Evolutionary conservation across 495 filamentous ascomycete genomes (phyloP), one percentile per base, ranked within the genome.

Genomic region (Podospora tetraspora): DNA sequence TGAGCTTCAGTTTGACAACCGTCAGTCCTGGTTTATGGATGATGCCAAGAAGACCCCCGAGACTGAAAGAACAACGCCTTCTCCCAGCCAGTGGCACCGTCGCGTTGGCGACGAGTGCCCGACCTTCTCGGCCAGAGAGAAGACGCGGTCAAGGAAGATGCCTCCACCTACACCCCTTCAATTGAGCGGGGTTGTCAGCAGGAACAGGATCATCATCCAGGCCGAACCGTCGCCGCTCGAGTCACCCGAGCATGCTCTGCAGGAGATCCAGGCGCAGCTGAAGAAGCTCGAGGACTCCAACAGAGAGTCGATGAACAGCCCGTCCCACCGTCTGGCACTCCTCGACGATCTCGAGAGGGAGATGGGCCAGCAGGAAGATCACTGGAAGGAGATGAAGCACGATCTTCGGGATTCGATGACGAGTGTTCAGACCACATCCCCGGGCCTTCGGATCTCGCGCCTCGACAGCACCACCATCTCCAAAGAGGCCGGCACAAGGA

Each of bases 71-170:
- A 58, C 63, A 3, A 65, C 63, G 34, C 34, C 67, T n/a, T 67
- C 75, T 21, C 64, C 76, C 32, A 66, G 67, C 62, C 71, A 68
- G n/a, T 86, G 82, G 78, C 84, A 86, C 72, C 75, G 76, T 21
- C 82, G 84, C 2, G 73, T 85, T 25, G 84, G 84, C 23, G 84
- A 87, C 23, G 78, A 83, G 13, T 82, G 82, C 57, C 84, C 84
- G 19, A 77, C 80, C 3, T 87, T 87, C 74, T 86, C 84, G 6
- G 77, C 75, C n/a, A 74, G 82, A 64, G 79, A 75, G 70, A 75
- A 76, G 70, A 68, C 71, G 32, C 70, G 80, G 64, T 69, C 74
- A 22, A 76, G 79, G 16, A 82, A 81, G 66, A 81, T 83, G 77
- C 77, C 81, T 11, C 80, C 83, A 12, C 84, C 84, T 7, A 75